These are phyloP conservation scores for Boletus barrowsii DNA, from an alignment of 768 basidiomycete species.

Conservation along the genomic window DNA sequence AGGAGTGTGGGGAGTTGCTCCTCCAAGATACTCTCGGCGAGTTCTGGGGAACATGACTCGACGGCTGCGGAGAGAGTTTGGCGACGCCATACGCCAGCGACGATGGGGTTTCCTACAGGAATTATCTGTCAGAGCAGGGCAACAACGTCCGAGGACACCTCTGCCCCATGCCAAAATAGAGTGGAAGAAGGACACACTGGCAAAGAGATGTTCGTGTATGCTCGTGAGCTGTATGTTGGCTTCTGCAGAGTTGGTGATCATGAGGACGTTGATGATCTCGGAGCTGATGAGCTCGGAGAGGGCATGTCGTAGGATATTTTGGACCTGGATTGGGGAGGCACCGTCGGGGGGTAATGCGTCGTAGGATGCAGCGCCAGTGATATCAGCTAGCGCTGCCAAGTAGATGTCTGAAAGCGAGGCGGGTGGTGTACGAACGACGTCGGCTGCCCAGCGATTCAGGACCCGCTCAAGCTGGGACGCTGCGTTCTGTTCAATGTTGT, in stretches of 20 bases:
- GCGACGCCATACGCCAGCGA: constrained; percentile 81
- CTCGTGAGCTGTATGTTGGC: constrained; percentile 81
- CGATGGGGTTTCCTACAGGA: constrained; percentile 74
- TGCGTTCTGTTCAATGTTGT: constrained; percentile 50
- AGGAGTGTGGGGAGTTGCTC: constrained; percentile 72
- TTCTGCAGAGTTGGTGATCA: constrained; percentile 82
- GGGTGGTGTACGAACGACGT: constrained; percentile 1
- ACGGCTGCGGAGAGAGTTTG: constrained; percentile 28
- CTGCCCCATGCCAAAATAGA: not conserved
- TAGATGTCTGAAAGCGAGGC: constrained; percentile 48
- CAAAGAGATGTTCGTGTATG: constrained; percentile 86
- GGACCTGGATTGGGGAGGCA: constrained; percentile 66
- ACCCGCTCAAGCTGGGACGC: constrained; percentile 79
- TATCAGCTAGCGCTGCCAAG: constrained; percentile 56
- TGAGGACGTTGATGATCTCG: constrained; percentile 80
- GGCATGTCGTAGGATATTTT: constrained; percentile 77
- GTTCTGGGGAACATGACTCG: constrained; percentile 68
- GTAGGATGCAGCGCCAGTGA: constrained; percentile 42
- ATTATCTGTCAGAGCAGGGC: not conserved
- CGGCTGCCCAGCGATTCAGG: constrained; percentile 78
- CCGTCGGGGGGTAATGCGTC: constrained; percentile 41
- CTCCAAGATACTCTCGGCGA: constrained; percentile 60
- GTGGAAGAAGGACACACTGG: constrained; percentile 49
- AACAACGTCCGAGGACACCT: not conserved
- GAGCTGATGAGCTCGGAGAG: constrained; percentile 71